Conservation (phyloP, 164 flowering plant species). For the Aristolochia contorta region DNA sequence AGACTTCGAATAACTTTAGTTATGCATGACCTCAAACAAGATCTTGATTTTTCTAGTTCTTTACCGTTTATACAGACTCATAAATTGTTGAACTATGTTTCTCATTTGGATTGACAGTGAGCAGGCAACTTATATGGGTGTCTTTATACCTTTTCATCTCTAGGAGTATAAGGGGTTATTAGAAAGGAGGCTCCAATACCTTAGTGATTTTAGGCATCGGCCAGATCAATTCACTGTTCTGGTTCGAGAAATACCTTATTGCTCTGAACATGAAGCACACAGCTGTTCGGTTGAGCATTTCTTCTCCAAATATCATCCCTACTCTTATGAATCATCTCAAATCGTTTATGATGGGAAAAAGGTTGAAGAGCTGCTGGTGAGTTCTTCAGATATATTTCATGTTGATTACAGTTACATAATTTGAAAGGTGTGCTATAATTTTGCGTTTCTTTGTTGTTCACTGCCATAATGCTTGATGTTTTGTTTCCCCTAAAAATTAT, state of each 20-base stretch:
- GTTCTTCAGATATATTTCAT: slow-evolving; percentile 1
- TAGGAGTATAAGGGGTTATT: slow-evolving; percentile 61
- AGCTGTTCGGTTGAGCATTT: slow-evolving; percentile 64
- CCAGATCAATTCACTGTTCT: slow-evolving; percentile 72
- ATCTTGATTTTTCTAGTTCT: no score
- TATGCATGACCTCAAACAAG: no score
- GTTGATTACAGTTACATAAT: no score
- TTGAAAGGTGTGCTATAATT: not conserved
- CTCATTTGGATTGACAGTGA: not conserved
- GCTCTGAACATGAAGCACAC: slow-evolving; percentile 54
- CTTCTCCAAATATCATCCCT: slow-evolving; percentile 65
- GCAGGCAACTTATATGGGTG: not conserved
- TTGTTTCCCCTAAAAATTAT: not conserved
- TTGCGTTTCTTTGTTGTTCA: not conserved
- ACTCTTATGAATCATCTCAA: slow-evolving; percentile 52
- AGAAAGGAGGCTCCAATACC: slow-evolving; percentile 46
- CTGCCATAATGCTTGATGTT: not conserved
- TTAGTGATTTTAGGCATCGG: slow-evolving; percentile 38
- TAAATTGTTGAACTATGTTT: not conserved
- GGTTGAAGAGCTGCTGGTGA: slow-evolving; percentile 48
- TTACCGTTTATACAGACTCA: not conserved
- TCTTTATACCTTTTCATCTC: not conserved
- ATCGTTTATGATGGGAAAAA: slow-evolving; percentile 52
- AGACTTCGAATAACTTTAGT: no score
- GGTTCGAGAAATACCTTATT: slow-evolving; percentile 66